Percentiles rank a stretch among this genome's conserved stretches.
Conservation (phyloP, 495 filamentous ascomycete genomes). For the Podospora pseudopauciseta region DNA sequence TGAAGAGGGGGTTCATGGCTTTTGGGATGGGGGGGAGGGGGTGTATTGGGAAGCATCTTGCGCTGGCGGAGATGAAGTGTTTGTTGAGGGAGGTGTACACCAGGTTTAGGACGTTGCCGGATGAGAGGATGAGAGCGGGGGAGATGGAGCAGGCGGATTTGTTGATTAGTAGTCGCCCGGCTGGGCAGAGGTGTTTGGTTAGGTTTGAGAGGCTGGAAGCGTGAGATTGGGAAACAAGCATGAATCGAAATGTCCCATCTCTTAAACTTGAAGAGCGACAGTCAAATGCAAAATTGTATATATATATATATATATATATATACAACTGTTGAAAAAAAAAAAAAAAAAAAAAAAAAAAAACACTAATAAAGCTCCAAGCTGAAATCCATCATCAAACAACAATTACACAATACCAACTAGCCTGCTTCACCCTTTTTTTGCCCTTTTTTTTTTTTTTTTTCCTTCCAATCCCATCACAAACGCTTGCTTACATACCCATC, state of each 20-base stretch:
- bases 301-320: background rate
- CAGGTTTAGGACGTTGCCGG: constrained; percentile 50
- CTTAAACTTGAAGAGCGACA: no score
- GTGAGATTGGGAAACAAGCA: background rate
- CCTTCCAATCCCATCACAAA: background rate
- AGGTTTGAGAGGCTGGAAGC: background rate
- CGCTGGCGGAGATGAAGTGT: constrained; percentile 63
- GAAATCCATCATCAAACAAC: background rate
- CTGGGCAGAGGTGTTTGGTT: constrained; percentile 49
- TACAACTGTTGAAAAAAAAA: background rate
- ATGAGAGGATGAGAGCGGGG: constrained; percentile 46
- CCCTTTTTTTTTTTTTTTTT: background rate
- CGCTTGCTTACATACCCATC: background rate
- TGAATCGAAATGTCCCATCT: no score
- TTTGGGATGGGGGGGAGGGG: constrained; percentile 55
- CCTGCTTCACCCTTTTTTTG: background rate
- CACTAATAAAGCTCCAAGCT: background rate
- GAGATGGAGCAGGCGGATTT: constrained; percentile 60
- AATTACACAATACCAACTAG: background rate
- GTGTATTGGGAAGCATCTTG: constrained; percentile 57
- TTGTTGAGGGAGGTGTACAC: constrained; percentile 58
- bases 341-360: no score
- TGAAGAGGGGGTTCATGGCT: constrained; percentile 47
- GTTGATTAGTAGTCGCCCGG: constrained; percentile 56
- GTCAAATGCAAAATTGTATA: no score